Percentiles rank a stretch among this genome's conserved stretches.
These are phyloP conservation scores for Funneliformis mosseae DNA, from an alignment of 192 early-diverging fungal genomes.

Conservation along the genomic window DNA sequence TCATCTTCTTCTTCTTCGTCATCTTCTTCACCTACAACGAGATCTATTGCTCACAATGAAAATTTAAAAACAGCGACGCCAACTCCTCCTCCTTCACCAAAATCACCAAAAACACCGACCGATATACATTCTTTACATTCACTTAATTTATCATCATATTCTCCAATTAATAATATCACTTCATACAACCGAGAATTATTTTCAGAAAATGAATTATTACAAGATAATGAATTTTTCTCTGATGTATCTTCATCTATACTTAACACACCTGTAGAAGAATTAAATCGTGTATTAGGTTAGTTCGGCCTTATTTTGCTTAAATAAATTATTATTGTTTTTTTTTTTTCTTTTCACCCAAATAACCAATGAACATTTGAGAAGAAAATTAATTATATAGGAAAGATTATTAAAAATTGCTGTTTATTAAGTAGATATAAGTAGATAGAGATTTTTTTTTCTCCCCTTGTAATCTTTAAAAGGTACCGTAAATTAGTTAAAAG, in stretches of 20 bases:
- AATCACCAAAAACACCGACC: neutral
- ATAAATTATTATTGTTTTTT: too few relatives aligned
- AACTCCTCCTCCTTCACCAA: conserved; percentile 6
- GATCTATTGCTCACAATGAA: neutral
- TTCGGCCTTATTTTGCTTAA: too few relatives aligned
- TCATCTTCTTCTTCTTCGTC: too few relatives aligned
- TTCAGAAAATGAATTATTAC: conserved; percentile 6
- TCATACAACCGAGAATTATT: neutral
- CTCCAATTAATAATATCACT: neutral
- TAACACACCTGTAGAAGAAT: conserved; percentile 23
- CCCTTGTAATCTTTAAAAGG: too few relatives aligned
- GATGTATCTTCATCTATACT: neutral
- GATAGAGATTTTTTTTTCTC: too few relatives aligned
- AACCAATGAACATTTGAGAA: too few relatives aligned
- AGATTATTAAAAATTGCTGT: too few relatives aligned
- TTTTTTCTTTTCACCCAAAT: too few relatives aligned
- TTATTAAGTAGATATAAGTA: too few relatives aligned
- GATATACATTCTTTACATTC: neutral
- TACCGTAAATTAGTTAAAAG: too few relatives aligned
- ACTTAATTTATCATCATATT: neutral
- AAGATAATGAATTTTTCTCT: conserved; percentile 21
- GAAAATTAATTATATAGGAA: too few relatives aligned
- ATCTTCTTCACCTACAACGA: neutral
- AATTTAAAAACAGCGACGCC: neutral
- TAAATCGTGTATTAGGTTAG: conserved; percentile 24